Evolutionary conservation across 225 moss, liverwort and hornwort genomes (phyloP).

Genomic region (Pseudisothecium myosuroides): DNA sequence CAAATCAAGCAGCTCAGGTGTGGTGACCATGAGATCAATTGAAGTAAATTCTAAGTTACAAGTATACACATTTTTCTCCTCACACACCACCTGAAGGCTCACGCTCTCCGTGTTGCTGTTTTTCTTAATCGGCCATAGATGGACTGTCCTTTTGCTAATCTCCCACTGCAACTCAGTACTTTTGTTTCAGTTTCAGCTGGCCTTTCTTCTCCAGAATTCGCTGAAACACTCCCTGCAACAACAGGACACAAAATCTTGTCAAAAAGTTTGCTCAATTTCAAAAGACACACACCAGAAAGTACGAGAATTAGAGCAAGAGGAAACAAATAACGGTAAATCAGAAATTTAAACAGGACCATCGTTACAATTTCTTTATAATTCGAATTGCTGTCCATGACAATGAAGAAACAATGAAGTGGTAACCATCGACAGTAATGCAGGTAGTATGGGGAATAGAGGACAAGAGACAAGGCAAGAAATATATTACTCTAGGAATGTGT

Average conservation of each 20-base stretch:
- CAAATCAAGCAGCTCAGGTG: background rate
- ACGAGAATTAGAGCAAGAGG: background rate
- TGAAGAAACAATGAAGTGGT: background rate
- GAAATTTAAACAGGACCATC: no score
- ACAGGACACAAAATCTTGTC: background rate
- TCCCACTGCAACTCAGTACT: background rate
- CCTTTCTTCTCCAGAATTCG: background rate
- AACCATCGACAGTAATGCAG: background rate
- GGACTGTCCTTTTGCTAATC: background rate
- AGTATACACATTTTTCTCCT: background rate
- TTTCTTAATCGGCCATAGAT: background rate
- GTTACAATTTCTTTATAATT: background rate
- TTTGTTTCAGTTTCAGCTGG: background rate
- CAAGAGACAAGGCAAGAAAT: background rate
- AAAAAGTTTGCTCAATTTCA: background rate
- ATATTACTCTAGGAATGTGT: background rate
- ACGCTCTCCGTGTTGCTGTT: background rate
- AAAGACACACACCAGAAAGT: background rate
- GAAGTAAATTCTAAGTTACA: background rate
- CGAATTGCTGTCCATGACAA: background rate
- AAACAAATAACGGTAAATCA: background rate
- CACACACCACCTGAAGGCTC: background rate
- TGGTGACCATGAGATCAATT: background rate
- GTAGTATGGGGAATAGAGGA: background rate
- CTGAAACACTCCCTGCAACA: conserved; percentile 15